These are phyloP conservation scores for Amanita muscaria DNA, from an alignment of 768 basidiomycete genomes.

Conservation along the genomic window DNA sequence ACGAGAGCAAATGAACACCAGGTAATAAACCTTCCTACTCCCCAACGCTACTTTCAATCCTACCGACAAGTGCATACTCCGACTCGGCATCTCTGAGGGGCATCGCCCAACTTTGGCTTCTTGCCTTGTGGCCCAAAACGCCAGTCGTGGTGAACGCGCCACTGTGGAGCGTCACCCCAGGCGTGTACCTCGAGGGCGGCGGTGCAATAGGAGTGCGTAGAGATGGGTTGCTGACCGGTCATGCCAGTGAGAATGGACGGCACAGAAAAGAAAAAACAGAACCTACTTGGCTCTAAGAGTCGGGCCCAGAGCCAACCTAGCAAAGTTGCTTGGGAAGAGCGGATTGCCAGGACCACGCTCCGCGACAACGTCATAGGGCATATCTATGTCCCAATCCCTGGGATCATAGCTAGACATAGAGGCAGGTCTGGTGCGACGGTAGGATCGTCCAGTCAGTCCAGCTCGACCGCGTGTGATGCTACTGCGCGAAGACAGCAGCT, in stretches of 20 bases:
- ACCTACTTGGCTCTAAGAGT: slow-evolving; percentile 46
- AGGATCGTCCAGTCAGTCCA: background rate
- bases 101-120: slow-evolving; percentile 2
- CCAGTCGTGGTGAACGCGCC: background rate
- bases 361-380: slow-evolving; percentile 40
- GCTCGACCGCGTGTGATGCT: background rate
- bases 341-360: slow-evolving; percentile 69
- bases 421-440: background rate
- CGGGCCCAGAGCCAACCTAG: slow-evolving; percentile 54
- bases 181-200: background rate
- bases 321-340: slow-evolving; percentile 77
- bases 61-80: background rate
- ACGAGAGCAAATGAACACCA: background rate
- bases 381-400: slow-evolving; percentile 13
- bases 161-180: background rate
- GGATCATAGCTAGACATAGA: slow-evolving; percentile 4
- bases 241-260: background rate
- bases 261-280: background rate
- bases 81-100: background rate
- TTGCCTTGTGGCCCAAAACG: slow-evolving; percentile 1
- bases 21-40: background rate
- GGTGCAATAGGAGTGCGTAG: background rate
- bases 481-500: background rate
- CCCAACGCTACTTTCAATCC: background rate
- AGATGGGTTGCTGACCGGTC: background rate